phyloP scores from a whole-genome alignment of 2,329 filamentous ascomycete genomes.

The Chalaropsis ovoidea region DNA sequence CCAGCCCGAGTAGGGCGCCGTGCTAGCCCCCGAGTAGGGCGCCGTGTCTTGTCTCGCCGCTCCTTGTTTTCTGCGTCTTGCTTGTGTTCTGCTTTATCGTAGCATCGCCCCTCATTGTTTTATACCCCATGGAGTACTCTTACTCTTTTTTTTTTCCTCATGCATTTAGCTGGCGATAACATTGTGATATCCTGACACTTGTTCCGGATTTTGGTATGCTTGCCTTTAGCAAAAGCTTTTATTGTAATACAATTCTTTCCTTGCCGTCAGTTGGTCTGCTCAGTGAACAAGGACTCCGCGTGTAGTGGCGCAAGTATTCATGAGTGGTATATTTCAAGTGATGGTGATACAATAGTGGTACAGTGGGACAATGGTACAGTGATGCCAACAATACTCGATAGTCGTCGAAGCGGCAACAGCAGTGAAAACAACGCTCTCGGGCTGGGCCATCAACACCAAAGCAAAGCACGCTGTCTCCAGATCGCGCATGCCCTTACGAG shows the following conservation, averaged over 20 bases:
- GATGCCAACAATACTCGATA: background rate
- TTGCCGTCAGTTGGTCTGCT: background rate
- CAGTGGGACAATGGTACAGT: background rate
- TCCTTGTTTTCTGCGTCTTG: background rate
- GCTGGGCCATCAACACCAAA: background rate
- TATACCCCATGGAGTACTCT: background rate
- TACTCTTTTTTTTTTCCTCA: constrained; percentile 3
- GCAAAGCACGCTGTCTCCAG: background rate
- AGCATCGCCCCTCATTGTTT: background rate
- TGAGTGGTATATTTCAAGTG: background rate
- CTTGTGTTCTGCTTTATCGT: background rate
- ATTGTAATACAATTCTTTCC: background rate
- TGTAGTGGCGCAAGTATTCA: background rate
- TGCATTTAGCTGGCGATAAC: background rate
- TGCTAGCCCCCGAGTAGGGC: constrained; percentile 21
- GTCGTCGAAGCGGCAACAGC: too few relatives aligned
- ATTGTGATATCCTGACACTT: background rate
- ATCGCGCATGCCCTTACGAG: constrained; percentile 6
- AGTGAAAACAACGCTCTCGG: too few relatives aligned
- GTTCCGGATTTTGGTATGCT: background rate
- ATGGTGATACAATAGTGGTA: constrained; percentile 21
- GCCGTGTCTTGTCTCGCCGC: background rate
- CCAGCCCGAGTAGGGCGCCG: constrained; percentile 21
- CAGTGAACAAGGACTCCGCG: background rate
- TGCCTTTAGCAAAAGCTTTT: background rate